phyloP scores from a whole-genome alignment of 305 asterid genomes.

The Salvia sclarea region DNA sequence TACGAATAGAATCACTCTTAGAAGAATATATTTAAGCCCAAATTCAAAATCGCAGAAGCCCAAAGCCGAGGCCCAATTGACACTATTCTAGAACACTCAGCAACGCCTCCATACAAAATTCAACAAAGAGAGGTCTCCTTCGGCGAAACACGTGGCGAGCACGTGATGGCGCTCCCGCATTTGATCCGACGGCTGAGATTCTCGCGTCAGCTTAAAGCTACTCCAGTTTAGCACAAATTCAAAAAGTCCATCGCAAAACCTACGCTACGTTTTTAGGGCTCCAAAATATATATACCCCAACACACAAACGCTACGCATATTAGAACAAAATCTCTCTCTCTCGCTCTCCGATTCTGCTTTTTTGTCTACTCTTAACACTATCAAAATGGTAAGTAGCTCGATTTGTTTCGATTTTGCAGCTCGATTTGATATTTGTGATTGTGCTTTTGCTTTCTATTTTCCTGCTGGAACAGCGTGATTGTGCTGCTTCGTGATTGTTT shows the following conservation, averaged over 20 bases:
- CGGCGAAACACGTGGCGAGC: conserved; percentile 30
- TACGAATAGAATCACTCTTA: no score
- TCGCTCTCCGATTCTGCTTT: neutral
- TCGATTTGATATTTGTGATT: neutral
- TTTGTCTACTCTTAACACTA: neutral
- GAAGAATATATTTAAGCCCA: no score
- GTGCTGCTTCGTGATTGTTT: neutral
- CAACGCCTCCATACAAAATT: neutral
- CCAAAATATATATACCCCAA: conserved; percentile 9
- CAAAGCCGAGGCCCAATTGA: neutral
- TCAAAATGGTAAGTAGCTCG: conserved; percentile 33
- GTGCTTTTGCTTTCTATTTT: neutral
- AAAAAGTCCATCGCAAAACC: conserved; percentile 37
- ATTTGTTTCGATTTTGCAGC: neutral
- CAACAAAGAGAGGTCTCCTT: neutral
- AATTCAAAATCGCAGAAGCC: neutral
- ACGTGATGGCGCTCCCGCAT: conserved; percentile 23
- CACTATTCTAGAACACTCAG: conserved; percentile 21
- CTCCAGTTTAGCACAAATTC: conserved; percentile 22
- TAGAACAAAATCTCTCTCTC: neutral
- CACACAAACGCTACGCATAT: conserved; percentile 1
- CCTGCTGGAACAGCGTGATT: conserved; percentile 7
- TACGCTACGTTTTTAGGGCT: conserved; percentile 44
- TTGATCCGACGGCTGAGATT: conserved; percentile 47
- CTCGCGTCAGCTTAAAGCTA: conserved; percentile 52